Evolutionary conservation across 768 basidiomycete genomes (phyloP).

Genomic region (Lactarius pseudohatsudake): DNA sequence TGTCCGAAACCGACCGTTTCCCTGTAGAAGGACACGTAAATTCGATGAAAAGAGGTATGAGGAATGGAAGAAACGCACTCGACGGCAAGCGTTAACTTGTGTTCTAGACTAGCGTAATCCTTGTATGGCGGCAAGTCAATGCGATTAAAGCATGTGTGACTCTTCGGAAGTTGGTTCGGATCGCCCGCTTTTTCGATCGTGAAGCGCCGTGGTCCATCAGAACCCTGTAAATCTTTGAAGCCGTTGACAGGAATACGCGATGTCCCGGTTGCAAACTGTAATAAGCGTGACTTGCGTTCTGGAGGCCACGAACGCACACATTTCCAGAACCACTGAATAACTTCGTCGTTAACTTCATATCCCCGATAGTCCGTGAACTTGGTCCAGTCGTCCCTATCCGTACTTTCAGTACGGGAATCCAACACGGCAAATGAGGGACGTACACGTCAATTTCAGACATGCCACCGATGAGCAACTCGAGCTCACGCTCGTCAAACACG

Average conservation of each 20-base stretch:
- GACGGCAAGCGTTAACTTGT: conserved; percentile 91
- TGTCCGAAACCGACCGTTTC: conserved; percentile 95
- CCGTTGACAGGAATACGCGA: conserved; percentile 98
- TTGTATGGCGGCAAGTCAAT: conserved; percentile 98
- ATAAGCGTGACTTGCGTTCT: conserved; percentile 92
- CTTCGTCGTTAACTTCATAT: conserved; percentile 92
- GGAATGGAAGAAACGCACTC: conserved; percentile 59
- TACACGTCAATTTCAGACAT: conserved; percentile 99
- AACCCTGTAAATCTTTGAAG: conserved; percentile 97
- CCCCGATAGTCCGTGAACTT: conserved; percentile 99
- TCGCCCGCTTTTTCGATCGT: conserved; percentile 99
- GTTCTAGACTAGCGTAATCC: conserved; percentile 90
- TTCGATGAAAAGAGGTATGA: conserved; percentile 16
- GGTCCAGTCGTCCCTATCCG: conserved; percentile 87
- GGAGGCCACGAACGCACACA: conserved; percentile 97
- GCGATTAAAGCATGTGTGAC: conserved; percentile 93
- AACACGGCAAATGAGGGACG: conserved; percentile 37
- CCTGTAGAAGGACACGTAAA: conserved; percentile 40
- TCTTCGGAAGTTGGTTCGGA: conserved; percentile 94
- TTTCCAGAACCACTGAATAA: conserved; percentile 99
- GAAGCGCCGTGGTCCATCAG: conserved; percentile 94
- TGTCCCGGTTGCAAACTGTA: conserved; percentile 97
- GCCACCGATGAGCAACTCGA: conserved; percentile 95
- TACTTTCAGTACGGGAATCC: conserved; percentile 3
- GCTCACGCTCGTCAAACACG: conserved; percentile 97